These are phyloP conservation scores for Fusarium sp. DNA, from an alignment of 2,329 filamentous ascomycete species.

Conservation along the genomic window DNA sequence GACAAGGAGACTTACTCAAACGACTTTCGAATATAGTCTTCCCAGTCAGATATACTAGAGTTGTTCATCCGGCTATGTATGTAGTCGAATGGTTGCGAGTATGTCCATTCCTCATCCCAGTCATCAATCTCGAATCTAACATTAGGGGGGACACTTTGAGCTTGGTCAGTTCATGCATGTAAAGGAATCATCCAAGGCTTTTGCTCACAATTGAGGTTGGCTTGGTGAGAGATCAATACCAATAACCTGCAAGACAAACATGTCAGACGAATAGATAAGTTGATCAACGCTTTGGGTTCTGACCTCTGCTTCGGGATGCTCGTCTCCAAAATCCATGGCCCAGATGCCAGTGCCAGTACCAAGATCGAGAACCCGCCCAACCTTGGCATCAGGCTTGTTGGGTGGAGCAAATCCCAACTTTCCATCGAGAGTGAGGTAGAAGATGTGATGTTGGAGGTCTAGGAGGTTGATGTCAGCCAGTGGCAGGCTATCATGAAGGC, in stretches of 20 bases:
- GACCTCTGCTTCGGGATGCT: conserved; percentile 17
- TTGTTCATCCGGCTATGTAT: conserved; percentile 19
- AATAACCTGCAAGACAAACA: conserved; percentile 2
- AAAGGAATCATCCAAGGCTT: not conserved
- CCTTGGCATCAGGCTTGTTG: not conserved
- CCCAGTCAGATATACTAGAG: conserved; percentile 4
- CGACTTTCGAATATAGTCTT: not conserved
- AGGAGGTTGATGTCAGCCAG: not conserved
- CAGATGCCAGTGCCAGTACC: conserved; percentile 20
- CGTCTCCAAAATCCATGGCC: conserved; percentile 13
- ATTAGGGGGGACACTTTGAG: conserved; percentile 6
- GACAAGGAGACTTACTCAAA: not conserved
- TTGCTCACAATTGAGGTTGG: conserved; percentile 7
- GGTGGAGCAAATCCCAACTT: conserved; percentile 14
- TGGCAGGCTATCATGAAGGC: not conserved
- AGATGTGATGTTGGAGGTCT: conserved; percentile 22
- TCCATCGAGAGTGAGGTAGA: conserved; percentile 14
- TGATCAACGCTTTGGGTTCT: not conserved
- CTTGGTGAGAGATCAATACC: conserved; percentile 15
- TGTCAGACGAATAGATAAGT: not conserved
- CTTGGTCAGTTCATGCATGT: not conserved
- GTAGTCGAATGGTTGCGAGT: conserved; percentile 6
- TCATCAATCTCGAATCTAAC: conserved; percentile 16
- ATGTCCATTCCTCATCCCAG: conserved; percentile 16
- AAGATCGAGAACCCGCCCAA: conserved; percentile 8